Percentiles rank a stretch among this genome's conserved stretches.
phyloP scores from a whole-genome alignment of 768 basidiomycete genomes.

The Amanita jacksonii region DNA sequence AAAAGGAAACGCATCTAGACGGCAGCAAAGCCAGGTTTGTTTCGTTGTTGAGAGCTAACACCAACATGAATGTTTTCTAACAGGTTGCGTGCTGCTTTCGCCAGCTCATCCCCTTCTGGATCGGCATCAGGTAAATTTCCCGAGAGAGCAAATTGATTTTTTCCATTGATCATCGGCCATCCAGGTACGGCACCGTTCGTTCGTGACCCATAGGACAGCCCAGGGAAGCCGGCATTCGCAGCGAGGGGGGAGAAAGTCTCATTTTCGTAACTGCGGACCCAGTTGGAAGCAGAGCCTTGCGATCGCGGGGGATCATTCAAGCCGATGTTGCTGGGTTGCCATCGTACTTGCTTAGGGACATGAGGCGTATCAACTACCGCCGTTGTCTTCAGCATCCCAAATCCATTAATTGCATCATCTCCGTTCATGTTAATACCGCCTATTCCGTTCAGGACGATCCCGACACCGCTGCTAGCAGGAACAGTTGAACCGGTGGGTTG shows the following conservation, averaged over 20 bases:
- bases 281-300: not conserved
- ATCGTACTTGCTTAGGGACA: constrained; percentile 1
- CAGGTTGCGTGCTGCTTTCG: constrained; percentile 3
- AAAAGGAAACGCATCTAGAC: constrained; percentile 4
- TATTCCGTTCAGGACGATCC: not conserved
- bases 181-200: not conserved
- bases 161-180: not conserved
- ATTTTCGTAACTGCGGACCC: constrained; percentile 1
- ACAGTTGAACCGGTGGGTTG: not conserved
- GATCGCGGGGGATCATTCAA: not conserved
- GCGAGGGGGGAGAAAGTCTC: constrained; percentile 5
- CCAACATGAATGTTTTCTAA: constrained; percentile 4
- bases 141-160: not conserved
- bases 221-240: not conserved
- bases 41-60: constrained; percentile 6
- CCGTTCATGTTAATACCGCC: constrained; percentile 1
- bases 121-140: not conserved
- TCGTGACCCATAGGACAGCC: not conserved
- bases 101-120: constrained; percentile 2
- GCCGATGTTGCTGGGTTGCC: not conserved
- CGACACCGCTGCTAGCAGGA: not conserved
- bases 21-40: constrained; percentile 5
- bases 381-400: not conserved
- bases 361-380: not conserved
- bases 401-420: not conserved